A percentile compares a stretch with the other conserved stretches of the same genome.
Conservation (phyloP, 805 yeast species). For the Ogataea neopini region DNA sequence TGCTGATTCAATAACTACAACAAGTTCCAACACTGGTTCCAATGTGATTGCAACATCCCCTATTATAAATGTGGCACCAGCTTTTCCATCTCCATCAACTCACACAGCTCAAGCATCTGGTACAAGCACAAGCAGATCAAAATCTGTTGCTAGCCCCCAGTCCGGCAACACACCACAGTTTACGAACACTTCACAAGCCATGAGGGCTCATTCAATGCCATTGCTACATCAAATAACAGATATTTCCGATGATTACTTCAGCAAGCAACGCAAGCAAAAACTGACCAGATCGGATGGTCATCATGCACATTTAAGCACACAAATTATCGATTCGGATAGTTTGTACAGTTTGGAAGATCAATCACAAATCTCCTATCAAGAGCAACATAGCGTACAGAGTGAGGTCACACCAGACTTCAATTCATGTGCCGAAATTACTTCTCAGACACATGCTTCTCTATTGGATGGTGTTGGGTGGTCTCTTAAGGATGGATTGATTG, state of each 20-base stretch:
- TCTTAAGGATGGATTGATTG: slow-evolving; percentile 19
- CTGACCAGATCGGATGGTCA: slow-evolving; percentile 1
- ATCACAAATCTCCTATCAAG: slow-evolving; percentile 6
- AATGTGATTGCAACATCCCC: slow-evolving; percentile 12
- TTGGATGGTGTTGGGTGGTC: slow-evolving; percentile 21
- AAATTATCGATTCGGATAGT: slow-evolving; percentile 17
- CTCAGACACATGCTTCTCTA: neutral
- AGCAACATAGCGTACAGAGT: neutral
- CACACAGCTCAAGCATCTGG: neutral
- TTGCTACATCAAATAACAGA: slow-evolving; percentile 17
- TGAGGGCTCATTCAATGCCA: slow-evolving; percentile 15
- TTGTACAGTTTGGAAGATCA: slow-evolving; percentile 19
- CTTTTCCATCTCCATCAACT: slow-evolving; percentile 7
- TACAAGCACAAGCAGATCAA: slow-evolving; percentile 3
- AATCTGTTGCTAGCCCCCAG: slow-evolving; percentile 1
- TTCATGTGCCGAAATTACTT: neutral
- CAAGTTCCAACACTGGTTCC: slow-evolving; percentile 11
- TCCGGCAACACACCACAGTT: neutral
- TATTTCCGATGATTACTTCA: slow-evolving; percentile 30
- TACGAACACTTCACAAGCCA: neutral
- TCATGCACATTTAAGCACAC: slow-evolving; percentile 1
- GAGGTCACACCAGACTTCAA: slow-evolving; percentile 4
- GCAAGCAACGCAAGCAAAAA: slow-evolving; percentile 17
- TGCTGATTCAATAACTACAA: slow-evolving; percentile 6
- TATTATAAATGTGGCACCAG: slow-evolving; percentile 9